Evolutionary conservation across 2,329 filamentous ascomycete species (phyloP).

Genomic region (Pseudofabraea citricarpa): DNA sequence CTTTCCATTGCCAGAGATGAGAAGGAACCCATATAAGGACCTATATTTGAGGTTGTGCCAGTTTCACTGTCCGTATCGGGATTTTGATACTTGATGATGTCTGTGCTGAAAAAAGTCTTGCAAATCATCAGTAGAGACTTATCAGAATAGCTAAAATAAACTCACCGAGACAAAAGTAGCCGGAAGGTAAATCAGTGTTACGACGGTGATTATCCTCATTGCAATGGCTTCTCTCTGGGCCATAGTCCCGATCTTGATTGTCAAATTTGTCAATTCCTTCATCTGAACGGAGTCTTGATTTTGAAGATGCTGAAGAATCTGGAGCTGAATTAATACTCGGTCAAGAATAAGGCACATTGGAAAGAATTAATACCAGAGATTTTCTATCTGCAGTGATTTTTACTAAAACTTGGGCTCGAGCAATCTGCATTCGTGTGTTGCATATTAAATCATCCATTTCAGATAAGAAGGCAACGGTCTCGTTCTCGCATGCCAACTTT

Average conservation of each 20-base stretch:
- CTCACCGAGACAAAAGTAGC: constrained; percentile 32
- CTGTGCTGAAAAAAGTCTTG: constrained; percentile 36
- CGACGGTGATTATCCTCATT: constrained; percentile 31
- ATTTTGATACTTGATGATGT: constrained; percentile 32
- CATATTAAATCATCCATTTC: constrained; percentile 31
- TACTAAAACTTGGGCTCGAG: constrained; percentile 28
- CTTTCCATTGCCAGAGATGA: constrained; percentile 26
- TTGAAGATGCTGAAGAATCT: constrained; percentile 31
- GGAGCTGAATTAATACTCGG: neutral
- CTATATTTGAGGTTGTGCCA: neutral
- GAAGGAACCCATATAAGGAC: constrained; percentile 16
- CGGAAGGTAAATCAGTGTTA: constrained; percentile 30
- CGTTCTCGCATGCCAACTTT: constrained; percentile 12
- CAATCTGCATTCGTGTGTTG: constrained; percentile 32
- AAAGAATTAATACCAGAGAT: constrained; percentile 22
- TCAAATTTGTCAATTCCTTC: constrained; percentile 23
- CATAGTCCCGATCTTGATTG: constrained; percentile 1
- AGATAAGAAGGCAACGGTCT: constrained; percentile 22
- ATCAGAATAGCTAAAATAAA: neutral
- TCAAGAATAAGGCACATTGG: neutral
- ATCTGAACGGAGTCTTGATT: constrained; percentile 26
- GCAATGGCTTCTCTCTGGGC: constrained; percentile 26
- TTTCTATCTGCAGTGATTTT: constrained; percentile 32
- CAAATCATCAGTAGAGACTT: neutral
- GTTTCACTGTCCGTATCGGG: constrained; percentile 12